Evolutionary conservation across 2,329 filamentous ascomycete genomes (phyloP).

Genomic region (Penicillium sp.): DNA sequence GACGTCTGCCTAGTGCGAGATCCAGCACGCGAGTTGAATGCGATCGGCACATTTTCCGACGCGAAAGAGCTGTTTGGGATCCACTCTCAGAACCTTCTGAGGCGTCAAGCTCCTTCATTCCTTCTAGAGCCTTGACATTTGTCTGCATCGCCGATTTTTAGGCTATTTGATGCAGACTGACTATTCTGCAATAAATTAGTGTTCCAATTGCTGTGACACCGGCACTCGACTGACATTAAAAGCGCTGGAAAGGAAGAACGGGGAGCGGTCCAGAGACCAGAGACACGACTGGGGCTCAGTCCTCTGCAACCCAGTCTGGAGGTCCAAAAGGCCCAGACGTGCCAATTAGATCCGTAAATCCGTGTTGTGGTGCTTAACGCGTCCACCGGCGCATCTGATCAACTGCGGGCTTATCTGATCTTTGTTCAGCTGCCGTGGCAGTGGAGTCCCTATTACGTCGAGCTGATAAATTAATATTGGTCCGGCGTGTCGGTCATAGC

Average conservation of each 20-base stretch:
- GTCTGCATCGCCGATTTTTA: not conserved
- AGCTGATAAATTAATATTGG: conserved; percentile 1
- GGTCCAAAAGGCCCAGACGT: conserved; percentile 7
- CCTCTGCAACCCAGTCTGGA: conserved; percentile 1
- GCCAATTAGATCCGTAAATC: conserved; percentile 23
- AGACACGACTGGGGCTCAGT: not conserved
- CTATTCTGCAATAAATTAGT: not conserved
- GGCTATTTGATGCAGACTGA: not conserved
- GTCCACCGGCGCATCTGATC: conserved; percentile 12
- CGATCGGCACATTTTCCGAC: conserved; percentile 13
- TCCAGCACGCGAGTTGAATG: conserved; percentile 13
- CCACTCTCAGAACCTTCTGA: conserved; percentile 16
- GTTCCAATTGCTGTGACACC: not conserved
- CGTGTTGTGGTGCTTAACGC: conserved; percentile 18
- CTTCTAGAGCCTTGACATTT: conserved; percentile 4
- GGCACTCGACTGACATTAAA: not conserved
- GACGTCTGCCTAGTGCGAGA: conserved; percentile 5
- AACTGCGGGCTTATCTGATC: conserved; percentile 20
- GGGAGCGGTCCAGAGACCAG: not conserved
- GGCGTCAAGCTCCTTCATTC: conserved; percentile 17
- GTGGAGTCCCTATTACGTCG: conserved; percentile 8
- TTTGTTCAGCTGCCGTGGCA: conserved; percentile 9
- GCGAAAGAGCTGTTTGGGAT: not conserved
- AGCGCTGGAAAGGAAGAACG: conserved; percentile 1
- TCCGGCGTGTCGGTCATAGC: not conserved